A percentile compares a stretch with the other conserved stretches of the same genome.
Evolutionary conservation across 2,329 filamentous ascomycete genomes (phyloP).

Genomic region (Epichloe sibirici): DNA sequence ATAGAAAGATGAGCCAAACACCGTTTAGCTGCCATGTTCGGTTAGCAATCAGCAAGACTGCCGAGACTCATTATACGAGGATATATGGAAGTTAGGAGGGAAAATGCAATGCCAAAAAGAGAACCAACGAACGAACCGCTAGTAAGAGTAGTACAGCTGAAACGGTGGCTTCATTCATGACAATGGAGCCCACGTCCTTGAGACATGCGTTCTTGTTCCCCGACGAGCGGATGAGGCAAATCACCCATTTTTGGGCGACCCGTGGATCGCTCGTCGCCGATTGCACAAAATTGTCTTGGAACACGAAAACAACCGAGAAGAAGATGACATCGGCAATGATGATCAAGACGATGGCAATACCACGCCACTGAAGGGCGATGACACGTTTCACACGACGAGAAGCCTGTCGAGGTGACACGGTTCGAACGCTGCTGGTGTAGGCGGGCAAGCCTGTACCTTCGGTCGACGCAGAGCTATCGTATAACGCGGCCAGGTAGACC

Average conservation of each 20-base stretch:
- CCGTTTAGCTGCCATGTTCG: constrained; percentile 53
- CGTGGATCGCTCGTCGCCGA: constrained; percentile 40
- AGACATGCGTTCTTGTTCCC: constrained; percentile 56
- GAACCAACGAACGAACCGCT: constrained; percentile 34
- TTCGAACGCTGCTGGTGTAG: constrained; percentile 63
- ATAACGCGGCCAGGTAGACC: constrained; percentile 77
- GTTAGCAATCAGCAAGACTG: constrained; percentile 13
- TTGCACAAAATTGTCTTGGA: constrained; percentile 62
- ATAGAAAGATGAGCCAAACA: constrained; percentile 70
- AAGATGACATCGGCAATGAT: constrained; percentile 88
- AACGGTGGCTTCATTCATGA: constrained; percentile 65
- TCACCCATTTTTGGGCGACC: constrained; percentile 53
- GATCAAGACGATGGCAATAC: constrained; percentile 78
- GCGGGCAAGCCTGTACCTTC: constrained; percentile 57
- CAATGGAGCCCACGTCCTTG: constrained; percentile 43
- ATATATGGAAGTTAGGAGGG: not conserved
- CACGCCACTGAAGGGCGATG: constrained; percentile 86
- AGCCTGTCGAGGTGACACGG: constrained; percentile 72
- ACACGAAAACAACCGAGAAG: constrained; percentile 84
- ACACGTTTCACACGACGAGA: constrained; percentile 80
- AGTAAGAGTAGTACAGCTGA: constrained; percentile 74
- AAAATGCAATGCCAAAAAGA: not conserved
- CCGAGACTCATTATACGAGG: not conserved
- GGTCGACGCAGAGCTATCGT: constrained; percentile 58
- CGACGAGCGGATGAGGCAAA: constrained; percentile 48